Percentiles rank a stretch among this genome's conserved stretches.
Evolutionary conservation across 2,329 filamentous ascomycete genomes (phyloP).

Genomic region (Fusarium foetens): DNA sequence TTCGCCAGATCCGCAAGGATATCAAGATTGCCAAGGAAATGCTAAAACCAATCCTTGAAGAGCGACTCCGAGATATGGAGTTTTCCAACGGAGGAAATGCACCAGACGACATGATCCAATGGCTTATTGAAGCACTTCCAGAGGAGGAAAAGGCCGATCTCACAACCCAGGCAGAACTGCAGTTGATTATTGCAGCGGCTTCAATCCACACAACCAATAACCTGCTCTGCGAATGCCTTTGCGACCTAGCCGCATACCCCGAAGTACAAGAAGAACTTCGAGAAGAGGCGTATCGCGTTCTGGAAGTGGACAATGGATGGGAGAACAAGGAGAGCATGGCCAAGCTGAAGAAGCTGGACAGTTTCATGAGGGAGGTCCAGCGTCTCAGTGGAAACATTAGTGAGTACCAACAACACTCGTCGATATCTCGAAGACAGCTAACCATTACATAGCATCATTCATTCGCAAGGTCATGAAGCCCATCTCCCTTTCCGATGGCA

Average conservation of each 20-base stretch:
- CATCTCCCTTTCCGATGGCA: constrained; percentile 58
- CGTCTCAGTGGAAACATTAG: constrained; percentile 56
- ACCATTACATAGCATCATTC: constrained; percentile 52
- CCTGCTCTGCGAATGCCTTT: constrained; percentile 59
- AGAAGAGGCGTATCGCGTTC: constrained; percentile 57
- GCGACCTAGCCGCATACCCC: constrained; percentile 59
- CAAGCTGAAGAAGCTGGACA: constrained; percentile 59
- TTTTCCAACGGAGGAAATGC: constrained; percentile 49
- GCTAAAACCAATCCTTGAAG: constrained; percentile 58
- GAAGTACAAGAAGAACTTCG: constrained; percentile 60
- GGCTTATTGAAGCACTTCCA: constrained; percentile 56
- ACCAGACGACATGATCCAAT: constrained; percentile 57
- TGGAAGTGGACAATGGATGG: constrained; percentile 56
- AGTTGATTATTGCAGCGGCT: constrained; percentile 57
- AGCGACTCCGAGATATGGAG: constrained; percentile 56
- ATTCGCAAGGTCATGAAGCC: constrained; percentile 59
- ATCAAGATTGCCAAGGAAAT: constrained; percentile 55
- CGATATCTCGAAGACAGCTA: constrained; percentile 9
- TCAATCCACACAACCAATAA: constrained; percentile 59
- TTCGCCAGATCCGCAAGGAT: constrained; percentile 57
- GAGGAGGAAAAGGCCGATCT: constrained; percentile 52
- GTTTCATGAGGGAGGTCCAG: constrained; percentile 59
- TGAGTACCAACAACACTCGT: constrained; percentile 40
- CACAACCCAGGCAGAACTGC: constrained; percentile 54
- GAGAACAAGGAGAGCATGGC: constrained; percentile 55